A percentile compares a stretch with the other conserved stretches of the same genome.
These are phyloP conservation scores for Aspergillus flavus DNA, from an alignment of 2,329 filamentous ascomycete genomes.

Conservation along the genomic window DNA sequence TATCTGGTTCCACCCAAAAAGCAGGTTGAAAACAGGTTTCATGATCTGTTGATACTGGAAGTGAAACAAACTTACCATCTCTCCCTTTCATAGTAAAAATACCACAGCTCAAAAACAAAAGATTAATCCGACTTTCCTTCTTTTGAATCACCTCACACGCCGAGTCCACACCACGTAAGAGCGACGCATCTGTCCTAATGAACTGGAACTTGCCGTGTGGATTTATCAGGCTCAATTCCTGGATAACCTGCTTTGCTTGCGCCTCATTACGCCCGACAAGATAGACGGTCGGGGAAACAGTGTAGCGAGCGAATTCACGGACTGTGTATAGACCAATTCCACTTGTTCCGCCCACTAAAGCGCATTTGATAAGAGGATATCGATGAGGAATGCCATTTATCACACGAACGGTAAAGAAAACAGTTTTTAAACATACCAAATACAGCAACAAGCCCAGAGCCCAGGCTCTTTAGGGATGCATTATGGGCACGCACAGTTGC, in stretches of 20 bases:
- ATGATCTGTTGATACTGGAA: conserved; percentile 13
- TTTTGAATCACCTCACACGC: too few relatives aligned
- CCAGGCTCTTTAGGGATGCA: not conserved
- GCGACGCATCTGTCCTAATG: conserved; percentile 43
- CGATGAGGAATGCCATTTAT: too few relatives aligned
- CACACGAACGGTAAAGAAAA: too few relatives aligned
- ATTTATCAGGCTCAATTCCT: conserved; percentile 50
- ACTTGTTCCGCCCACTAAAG: conserved; percentile 20
- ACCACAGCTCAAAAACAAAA: too few relatives aligned
- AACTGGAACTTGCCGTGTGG: conserved; percentile 50
- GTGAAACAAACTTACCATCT: too few relatives aligned
- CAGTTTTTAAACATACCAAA: not conserved
- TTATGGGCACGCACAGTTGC: too few relatives aligned
- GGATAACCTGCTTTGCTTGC: conserved; percentile 43
- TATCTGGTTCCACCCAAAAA: too few relatives aligned
- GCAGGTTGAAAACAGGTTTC: conserved; percentile 15
- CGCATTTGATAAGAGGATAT: too few relatives aligned
- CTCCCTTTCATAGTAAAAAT: too few relatives aligned
- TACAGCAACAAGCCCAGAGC: not conserved
- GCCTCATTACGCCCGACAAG: conserved; percentile 51
- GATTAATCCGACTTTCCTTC: too few relatives aligned
- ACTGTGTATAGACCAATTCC: conserved; percentile 15
- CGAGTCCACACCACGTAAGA: conserved; percentile 37
- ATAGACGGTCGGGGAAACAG: conserved; percentile 52
- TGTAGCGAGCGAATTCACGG: conserved; percentile 31